Conservation (phyloP, 306 rosid species). For the Mimosa bimucronata region DNA sequence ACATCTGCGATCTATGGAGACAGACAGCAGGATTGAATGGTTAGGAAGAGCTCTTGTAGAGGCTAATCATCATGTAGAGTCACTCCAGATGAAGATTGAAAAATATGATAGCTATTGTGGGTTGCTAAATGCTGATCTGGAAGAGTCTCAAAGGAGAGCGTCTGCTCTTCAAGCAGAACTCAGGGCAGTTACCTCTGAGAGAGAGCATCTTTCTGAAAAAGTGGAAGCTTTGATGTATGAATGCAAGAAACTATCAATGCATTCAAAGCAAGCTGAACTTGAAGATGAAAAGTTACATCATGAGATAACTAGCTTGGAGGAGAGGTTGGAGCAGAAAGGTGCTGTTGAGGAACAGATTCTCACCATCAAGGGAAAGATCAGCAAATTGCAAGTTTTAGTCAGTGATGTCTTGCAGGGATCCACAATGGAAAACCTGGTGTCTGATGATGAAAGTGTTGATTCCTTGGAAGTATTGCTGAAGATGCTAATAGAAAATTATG, state of each 20-base stretch:
- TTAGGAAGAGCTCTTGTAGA: constrained; percentile 29
- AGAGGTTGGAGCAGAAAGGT: constrained; percentile 51
- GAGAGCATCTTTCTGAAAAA: constrained; percentile 64
- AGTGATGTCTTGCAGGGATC: constrained; percentile 62
- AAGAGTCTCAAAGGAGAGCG: constrained; percentile 60
- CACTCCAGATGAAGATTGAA: constrained; percentile 37
- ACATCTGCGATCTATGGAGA: constrained; percentile 78
- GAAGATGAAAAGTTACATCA: constrained; percentile 62
- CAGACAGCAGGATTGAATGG: constrained; percentile 46
- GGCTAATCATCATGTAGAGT: constrained; percentile 31
- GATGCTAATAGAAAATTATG: constrained; percentile 69
- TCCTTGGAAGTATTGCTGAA: constrained; percentile 68
- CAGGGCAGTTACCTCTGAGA: constrained; percentile 56
- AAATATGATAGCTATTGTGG: constrained; percentile 70
- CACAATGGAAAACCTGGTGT: constrained; percentile 47
- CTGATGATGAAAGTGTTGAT: constrained; percentile 59
- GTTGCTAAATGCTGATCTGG: constrained; percentile 73
- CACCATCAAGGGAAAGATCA: constrained; percentile 56
- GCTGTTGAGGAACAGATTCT: constrained; percentile 52
- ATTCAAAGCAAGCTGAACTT: constrained; percentile 56
- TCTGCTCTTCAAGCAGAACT: constrained; percentile 68
- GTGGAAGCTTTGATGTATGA: constrained; percentile 54
- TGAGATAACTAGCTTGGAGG: constrained; percentile 60
- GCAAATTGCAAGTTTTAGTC: constrained; percentile 65
- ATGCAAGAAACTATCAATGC: constrained; percentile 51